phyloP scores from a whole-genome alignment of 441 rosid species.

The Gossypium lobatum region DNA sequence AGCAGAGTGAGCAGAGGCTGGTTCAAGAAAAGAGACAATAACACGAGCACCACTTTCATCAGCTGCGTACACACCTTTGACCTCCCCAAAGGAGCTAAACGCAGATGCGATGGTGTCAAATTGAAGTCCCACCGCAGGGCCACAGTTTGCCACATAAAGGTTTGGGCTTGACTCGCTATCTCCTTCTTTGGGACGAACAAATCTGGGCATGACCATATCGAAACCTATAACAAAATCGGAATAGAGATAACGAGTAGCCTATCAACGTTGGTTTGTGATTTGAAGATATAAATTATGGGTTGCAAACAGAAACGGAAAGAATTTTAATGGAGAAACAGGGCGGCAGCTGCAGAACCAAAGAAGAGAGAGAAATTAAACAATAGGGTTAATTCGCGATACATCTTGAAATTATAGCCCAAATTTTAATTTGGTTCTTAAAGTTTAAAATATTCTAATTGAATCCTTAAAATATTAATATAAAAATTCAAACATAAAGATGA shows the following conservation, averaged over 20 bases:
- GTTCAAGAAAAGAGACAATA: constrained; percentile 48
- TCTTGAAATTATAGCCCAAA: neutral
- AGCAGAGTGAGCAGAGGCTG: constrained; percentile 55
- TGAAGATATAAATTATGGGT: neutral
- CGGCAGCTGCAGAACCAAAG: neutral
- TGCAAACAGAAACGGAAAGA: neutral
- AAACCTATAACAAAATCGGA: neutral
- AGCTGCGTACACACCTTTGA: constrained; percentile 65
- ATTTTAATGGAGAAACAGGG: neutral
- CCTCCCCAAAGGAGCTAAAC: constrained; percentile 57
- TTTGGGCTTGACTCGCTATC: constrained; percentile 34
- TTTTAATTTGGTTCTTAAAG: too few relatives aligned
- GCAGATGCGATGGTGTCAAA: constrained; percentile 46
- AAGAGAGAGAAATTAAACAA: neutral
- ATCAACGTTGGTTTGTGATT: neutral
- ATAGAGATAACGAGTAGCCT: neutral
- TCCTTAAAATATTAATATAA: too few relatives aligned
- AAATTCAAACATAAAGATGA: too few relatives aligned
- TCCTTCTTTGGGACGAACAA: constrained; percentile 41
- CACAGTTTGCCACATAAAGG: constrained; percentile 86
- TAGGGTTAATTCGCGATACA: neutral
- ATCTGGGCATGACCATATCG: constrained; percentile 59
- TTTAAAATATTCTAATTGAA: too few relatives aligned
- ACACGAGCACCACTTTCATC: constrained; percentile 86
- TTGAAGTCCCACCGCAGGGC: constrained; percentile 77